phyloP scores from a whole-genome alignment of 345 rosid genomes.

The Excoecaria agallocha region DNA sequence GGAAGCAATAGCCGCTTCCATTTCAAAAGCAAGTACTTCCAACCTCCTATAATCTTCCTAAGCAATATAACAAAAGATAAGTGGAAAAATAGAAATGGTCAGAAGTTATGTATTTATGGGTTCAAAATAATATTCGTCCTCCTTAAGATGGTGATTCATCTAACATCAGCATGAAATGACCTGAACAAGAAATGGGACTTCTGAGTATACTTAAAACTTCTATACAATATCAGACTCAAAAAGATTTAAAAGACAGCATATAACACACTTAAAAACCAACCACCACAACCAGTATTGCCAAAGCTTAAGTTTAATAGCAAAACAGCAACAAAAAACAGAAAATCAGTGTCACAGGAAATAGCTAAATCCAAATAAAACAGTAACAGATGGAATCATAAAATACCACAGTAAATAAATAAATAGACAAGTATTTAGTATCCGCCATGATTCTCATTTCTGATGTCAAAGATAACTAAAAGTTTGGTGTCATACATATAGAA shows the following conservation, averaged over 20 bases:
- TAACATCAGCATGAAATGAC: not conserved
- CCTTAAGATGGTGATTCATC: not conserved
- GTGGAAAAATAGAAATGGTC: constrained; percentile 11
- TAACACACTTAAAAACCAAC: not conserved
- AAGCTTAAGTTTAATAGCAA: not conserved
- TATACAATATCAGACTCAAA: not conserved
- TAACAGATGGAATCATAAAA: no score
- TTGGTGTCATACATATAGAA: not conserved
- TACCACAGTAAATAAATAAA: not conserved
- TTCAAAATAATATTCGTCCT: constrained; percentile 13
- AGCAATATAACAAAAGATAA: constrained; percentile 20
- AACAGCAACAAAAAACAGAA: constrained; percentile 1
- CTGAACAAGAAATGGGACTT: not conserved
- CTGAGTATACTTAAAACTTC: not conserved
- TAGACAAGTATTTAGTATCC: no score
- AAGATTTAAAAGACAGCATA: not conserved
- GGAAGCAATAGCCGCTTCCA: constrained; percentile 86
- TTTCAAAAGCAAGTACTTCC: constrained; percentile 87
- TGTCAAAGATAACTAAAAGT: no score
- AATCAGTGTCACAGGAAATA: constrained; percentile 1
- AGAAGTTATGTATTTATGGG: constrained; percentile 10
- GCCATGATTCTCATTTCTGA: no score
- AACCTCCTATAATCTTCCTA: constrained; percentile 74
- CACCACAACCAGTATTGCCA: not conserved
- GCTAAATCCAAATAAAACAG: not conserved